Evolutionary conservation across 2,329 filamentous ascomycete species (phyloP), one percentile per base, ranked within the genome.

Genomic region (Claviceps arundinis): DNA sequence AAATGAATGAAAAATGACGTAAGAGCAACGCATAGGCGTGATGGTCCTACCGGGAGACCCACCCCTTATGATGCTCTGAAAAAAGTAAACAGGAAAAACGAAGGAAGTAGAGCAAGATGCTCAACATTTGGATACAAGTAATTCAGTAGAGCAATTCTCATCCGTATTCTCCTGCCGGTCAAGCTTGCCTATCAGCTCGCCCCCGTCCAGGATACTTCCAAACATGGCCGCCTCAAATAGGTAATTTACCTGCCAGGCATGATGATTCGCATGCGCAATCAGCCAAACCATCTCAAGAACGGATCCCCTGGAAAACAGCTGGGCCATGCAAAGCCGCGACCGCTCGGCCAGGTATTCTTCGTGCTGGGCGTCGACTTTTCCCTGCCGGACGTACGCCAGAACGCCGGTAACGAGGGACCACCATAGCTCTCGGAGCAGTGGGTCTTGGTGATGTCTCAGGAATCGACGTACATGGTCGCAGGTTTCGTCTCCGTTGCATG

Each of bases 161-260:
- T n/a, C 16, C 14, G 4, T 2, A 1, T n/a, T 37, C n/a, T 43
- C 47, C 9, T 16, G 34, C 16, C 63, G 54, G 47, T 65, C 63
- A 3, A 65, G 56, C 51, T 65, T 65, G 40, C 63, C 62, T 5
- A 56, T 57, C 47, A 65, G 38, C 19, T 56, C 54, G 5, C 63
- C 63, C 0, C 60, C 59, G 26, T 65, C 63, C 2, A 65, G 57
- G 26, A 65, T 59, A 11, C 63, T 65, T 16, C 63, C 63, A 57
- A 64, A 65, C 63, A 65, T 65, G 44, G 63, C 63, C 3, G 63
- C 63, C 48, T 65, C 62, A 13, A 65, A 64, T 8, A 65, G 24
- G 14, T 59, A 57, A 37, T 65, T 65, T 2, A 65, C 56, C 47
- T 64, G 62, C 63, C 63, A 65, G 30, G 62, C 63, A 34, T 59